These are phyloP conservation scores for Scheffersomyces parashehatae DNA, from an alignment of 1,139 yeast genomes.

Conservation along the genomic window DNA sequence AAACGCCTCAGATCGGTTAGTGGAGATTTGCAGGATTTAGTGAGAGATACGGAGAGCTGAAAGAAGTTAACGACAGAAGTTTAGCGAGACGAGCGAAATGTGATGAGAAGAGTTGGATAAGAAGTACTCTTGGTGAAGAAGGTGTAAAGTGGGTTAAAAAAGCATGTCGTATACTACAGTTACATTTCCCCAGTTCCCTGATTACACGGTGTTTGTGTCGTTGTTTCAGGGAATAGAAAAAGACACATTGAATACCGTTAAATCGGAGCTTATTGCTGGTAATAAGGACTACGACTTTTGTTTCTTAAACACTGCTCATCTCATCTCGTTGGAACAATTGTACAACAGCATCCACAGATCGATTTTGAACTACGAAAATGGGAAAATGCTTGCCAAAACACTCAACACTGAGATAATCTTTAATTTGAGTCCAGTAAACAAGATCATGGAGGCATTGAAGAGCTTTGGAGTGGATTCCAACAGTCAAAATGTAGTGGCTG, in stretches of 20 bases:
- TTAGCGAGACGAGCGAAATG: too few relatives aligned
- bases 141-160: too few relatives aligned
- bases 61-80: too few relatives aligned
- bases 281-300: slow-evolving; percentile 41
- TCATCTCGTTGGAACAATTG: slow-evolving; percentile 40
- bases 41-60: too few relatives aligned
- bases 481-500: slow-evolving; percentile 28
- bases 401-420: slow-evolving; percentile 45
- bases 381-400: slow-evolving; percentile 38
- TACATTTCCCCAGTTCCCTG: slow-evolving; percentile 37
- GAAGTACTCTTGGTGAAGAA: too few relatives aligned
- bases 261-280: slow-evolving; percentile 29
- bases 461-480: slow-evolving; percentile 41
- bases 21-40: too few relatives aligned
- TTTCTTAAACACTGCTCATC: slow-evolving; percentile 38
- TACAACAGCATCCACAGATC: slow-evolving; percentile 36
- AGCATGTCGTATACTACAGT: slow-evolving; percentile 4
- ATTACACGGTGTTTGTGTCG: slow-evolving; percentile 23
- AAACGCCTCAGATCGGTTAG: too few relatives aligned
- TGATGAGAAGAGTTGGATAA: too few relatives aligned
- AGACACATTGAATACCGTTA: slow-evolving; percentile 25
- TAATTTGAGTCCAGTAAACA: slow-evolving; percentile 44
- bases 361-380: slow-evolving; percentile 26
- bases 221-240: slow-evolving; percentile 21
- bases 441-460: slow-evolving; percentile 44